Conservation (phyloP, 768 basidiomycete genomes). For the Hydnomerulius pinastri region DNA sequence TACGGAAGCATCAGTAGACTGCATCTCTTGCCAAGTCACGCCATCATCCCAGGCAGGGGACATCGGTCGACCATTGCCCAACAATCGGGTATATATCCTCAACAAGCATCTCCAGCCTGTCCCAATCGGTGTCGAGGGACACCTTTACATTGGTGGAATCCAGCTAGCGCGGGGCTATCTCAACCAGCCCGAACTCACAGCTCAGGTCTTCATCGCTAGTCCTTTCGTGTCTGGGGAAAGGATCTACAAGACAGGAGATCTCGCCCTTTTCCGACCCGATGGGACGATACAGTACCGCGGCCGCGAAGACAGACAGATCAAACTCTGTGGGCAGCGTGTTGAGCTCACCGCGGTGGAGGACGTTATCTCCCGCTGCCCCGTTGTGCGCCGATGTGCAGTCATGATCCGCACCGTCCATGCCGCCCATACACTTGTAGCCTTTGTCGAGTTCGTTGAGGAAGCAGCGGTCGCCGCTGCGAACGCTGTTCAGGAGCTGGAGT, state of each 20-base stretch:
- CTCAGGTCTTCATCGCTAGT: conserved; percentile 15
- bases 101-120: conserved; percentile 8
- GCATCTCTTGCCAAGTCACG: conserved; percentile 7
- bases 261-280: conserved; percentile 11
- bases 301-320: conserved; percentile 22
- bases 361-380: conserved; percentile 8
- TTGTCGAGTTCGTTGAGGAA: conserved; percentile 8
- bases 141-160: conserved; percentile 22
- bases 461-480: neutral
- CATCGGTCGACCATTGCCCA: conserved; percentile 18
- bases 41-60: conserved; percentile 6
- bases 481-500: conserved; percentile 1
- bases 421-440: conserved; percentile 10
- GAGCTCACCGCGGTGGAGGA: conserved; percentile 21
- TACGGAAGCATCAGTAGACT: conserved; percentile 19
- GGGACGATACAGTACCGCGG: conserved; percentile 19
- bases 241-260: conserved; percentile 21
- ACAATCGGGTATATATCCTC: conserved; percentile 15
- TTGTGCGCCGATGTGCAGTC: conserved; percentile 9
- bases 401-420: conserved; percentile 9
- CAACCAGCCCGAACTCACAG: conserved; percentile 15
- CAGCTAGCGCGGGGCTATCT: conserved; percentile 25
- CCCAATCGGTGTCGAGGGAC: conserved; percentile 13
- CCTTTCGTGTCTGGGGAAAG: conserved; percentile 16
- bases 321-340: conserved; percentile 21